Conservation (phyloP, 192 early-diverging fungal genomes). For the Gigaspora rosea region DNA sequence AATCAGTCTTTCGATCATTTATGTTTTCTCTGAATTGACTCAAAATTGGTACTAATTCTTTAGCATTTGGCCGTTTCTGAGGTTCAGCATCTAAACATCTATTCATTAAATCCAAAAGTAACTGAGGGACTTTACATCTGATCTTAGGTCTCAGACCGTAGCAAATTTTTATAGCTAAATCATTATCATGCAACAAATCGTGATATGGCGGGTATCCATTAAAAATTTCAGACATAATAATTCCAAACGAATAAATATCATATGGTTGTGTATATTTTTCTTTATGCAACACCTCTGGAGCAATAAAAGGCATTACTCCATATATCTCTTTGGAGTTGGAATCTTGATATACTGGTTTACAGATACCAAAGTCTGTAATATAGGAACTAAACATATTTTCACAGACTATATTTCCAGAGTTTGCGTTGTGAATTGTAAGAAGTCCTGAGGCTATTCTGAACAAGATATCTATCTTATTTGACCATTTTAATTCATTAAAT, state of each 20-base stretch:
- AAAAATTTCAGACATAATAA: constrained; percentile 44
- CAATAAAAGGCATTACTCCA: constrained; percentile 39
- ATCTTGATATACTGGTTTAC: neutral
- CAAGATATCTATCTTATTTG: too few relatives aligned
- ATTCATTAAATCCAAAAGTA: too few relatives aligned
- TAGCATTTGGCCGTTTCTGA: constrained; percentile 9
- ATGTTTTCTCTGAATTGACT: too few relatives aligned
- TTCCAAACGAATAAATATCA: constrained; percentile 46
- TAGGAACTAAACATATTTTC: too few relatives aligned
- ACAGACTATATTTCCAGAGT: too few relatives aligned
- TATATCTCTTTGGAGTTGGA: constrained; percentile 3
- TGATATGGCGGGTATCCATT: constrained; percentile 39
- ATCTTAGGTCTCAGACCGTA: constrained; percentile 37
- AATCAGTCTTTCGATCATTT: too few relatives aligned
- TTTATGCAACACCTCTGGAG: constrained; percentile 36
- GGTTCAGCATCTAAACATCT: too few relatives aligned
- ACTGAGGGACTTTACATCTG: too few relatives aligned
- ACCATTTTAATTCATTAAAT: too few relatives aligned
- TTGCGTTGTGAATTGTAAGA: too few relatives aligned
- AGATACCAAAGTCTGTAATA: constrained; percentile 36
- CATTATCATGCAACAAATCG: constrained; percentile 29
- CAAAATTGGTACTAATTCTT: too few relatives aligned
- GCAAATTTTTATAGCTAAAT: constrained; percentile 33
- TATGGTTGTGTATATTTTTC: neutral
- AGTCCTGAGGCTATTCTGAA: too few relatives aligned